Base-by-base conservation (phyloP, 371 early-diverging fungal species). In the Mortierella sp. region DNA sequence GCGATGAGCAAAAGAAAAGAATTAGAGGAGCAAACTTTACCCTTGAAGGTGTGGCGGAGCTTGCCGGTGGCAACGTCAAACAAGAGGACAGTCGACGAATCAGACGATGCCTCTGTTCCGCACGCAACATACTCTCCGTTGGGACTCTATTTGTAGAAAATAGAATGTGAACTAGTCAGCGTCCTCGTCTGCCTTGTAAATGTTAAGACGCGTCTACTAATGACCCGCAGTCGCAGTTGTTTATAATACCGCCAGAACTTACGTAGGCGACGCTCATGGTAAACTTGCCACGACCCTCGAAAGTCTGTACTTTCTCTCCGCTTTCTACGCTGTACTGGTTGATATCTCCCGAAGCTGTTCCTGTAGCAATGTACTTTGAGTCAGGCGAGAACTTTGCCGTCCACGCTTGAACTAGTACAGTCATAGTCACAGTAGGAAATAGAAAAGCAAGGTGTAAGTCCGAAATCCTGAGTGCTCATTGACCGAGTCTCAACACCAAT, bases 251-350 rank as follows among this genome's bases (percentile, higher is more conserved):
- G 39, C 22, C 24, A 55, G 55, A 50, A 55, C 90, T 80, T 90
- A 94, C 94, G 85, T 92, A 95, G 45, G 95, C 95, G 50, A 93
- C 86, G 50, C 91, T 91, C 92, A 95, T 91, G 41, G 94, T 85
- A 70, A 95, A 96, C 68, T 94, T 93, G 64, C 93, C 91, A 44
- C 91, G 88, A 2, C 95, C 94, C 26, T 93, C 89, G 45, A 95
- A 88, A 0, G 88, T 86, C 39, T 87, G 73, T 1, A 87, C 88
- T 71, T 92, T 92, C 43, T 90, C 90, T 7, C 94, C 92, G 7
- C 88, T 88, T 61, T 93, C 95, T 7, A 92, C 79, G 53, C 85
- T 88, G 89, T 91, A 96, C 16, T 92, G 72, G 70, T 93, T 90
- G 50, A 96, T 84, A 66, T 92, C 86, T 44, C 96, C 96, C 19